Percentiles rank a stretch among this genome's conserved stretches.
Evolutionary conservation across 2,329 filamentous ascomycete species (phyloP).

Genomic region (Cladophialophora bantiana): DNA sequence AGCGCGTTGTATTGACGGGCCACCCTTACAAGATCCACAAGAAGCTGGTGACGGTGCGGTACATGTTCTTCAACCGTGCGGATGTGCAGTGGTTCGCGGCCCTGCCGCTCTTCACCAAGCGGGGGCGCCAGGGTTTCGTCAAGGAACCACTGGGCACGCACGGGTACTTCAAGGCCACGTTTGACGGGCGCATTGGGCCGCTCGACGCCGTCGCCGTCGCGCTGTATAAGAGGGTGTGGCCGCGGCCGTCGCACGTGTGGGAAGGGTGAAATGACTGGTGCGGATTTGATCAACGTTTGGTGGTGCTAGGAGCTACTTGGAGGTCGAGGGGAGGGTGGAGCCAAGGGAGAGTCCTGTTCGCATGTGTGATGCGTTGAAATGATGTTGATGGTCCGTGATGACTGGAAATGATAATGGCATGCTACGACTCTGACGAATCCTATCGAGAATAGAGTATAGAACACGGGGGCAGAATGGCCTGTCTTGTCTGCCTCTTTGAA

Average conservation of each 20-base stretch:
- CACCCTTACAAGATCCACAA: constrained; percentile 99
- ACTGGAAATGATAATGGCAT: background rate
- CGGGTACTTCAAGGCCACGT: constrained; percentile 99
- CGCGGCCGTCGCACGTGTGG: constrained; percentile 64
- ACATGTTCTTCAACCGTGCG: constrained; percentile 99
- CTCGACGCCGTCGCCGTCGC: constrained; percentile 93
- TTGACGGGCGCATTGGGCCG: constrained; percentile 94
- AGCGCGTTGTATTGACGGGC: constrained; percentile 90
- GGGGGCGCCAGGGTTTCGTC: constrained; percentile 86
- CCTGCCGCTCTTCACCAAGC: constrained; percentile 88
- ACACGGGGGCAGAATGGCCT: background rate
- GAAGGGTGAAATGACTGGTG: constrained; percentile 13
- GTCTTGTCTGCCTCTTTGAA: background rate
- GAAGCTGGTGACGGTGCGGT: constrained; percentile 92
- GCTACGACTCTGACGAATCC: background rate
- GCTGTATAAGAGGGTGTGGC: constrained; percentile 85
- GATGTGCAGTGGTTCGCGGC: constrained; percentile 99
- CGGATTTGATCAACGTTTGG: too few species aligned
- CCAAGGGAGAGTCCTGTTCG: too few species aligned
- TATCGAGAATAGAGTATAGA: background rate
- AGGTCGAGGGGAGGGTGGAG: too few species aligned
- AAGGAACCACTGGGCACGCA: constrained; percentile 96
- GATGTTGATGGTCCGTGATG: background rate
- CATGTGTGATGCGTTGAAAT: background rate
- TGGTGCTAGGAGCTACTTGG: too few species aligned